Evolutionary conservation across 257 asterid genomes (phyloP).

Genomic region (Capsicum rhomboideum): DNA sequence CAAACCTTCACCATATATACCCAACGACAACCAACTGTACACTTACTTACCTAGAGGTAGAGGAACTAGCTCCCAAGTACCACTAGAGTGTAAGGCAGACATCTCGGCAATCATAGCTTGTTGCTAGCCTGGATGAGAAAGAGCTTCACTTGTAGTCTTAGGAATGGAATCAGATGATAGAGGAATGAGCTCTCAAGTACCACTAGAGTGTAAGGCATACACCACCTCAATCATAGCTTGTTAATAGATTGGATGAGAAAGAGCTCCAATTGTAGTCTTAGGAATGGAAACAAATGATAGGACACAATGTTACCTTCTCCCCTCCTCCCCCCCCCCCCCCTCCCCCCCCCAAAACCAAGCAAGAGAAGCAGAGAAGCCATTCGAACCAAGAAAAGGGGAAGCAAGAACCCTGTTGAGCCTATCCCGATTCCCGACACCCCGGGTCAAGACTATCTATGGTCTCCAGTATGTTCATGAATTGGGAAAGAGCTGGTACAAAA

Average conservation of each 20-base stretch:
- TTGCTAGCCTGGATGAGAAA: not conserved
- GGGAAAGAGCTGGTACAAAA: too few species aligned
- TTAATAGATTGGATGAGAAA: not conserved
- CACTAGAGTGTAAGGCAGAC: not conserved
- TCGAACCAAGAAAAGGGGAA: too few species aligned
- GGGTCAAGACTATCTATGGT: too few species aligned
- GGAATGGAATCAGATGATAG: not conserved
- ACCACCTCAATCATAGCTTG: not conserved
- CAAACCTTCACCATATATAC: not conserved
- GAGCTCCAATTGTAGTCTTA: not conserved
- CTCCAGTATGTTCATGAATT: too few species aligned
- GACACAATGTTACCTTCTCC: too few species aligned
- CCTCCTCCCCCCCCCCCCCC: too few species aligned
- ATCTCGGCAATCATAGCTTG: not conserved
- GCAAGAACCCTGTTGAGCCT: too few species aligned
- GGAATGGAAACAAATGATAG: not conserved
- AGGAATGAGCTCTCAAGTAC: not conserved
- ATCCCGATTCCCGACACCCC: too few species aligned
- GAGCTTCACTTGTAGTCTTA: not conserved
- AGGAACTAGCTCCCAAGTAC: not conserved
- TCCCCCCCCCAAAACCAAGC: too few species aligned
- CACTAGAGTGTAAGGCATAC: not conserved
- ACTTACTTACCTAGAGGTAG: not conserved
- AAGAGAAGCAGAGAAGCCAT: too few species aligned
- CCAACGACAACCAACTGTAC: not conserved